Evolutionary conservation across 2,329 filamentous ascomycete genomes (phyloP).

Genomic region (Colletotrichum filicis): DNA sequence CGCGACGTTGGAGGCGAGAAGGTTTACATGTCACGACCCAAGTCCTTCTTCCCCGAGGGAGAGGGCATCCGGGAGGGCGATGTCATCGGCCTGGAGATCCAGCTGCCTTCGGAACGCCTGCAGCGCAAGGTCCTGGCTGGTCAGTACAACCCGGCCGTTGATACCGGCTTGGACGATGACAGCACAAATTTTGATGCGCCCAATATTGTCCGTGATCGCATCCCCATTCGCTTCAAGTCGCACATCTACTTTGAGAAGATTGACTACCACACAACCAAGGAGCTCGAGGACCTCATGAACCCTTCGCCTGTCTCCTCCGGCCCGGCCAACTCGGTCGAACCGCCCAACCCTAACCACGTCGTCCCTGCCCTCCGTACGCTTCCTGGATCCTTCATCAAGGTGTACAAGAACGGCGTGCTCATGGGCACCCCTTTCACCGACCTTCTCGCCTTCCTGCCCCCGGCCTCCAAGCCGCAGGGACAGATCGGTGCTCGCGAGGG

Average conservation of each 20-base stretch:
- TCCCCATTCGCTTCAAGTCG: constrained; percentile 93
- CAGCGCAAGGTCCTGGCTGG: constrained; percentile 91
- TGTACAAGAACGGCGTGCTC: constrained; percentile 91
- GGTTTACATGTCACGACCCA: constrained; percentile 92
- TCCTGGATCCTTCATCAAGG: constrained; percentile 84
- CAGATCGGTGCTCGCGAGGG: constrained; percentile 84
- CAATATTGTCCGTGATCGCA: constrained; percentile 93
- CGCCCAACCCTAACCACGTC: constrained; percentile 78
- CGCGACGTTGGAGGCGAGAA: constrained; percentile 92
- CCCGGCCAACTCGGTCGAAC: constrained; percentile 59
- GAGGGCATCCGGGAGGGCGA: constrained; percentile 89
- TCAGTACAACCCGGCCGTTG: constrained; percentile 87
- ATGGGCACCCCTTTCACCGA: constrained; percentile 91
- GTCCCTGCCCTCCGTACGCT: constrained; percentile 83
- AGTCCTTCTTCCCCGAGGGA: constrained; percentile 83
- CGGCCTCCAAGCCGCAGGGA: constrained; percentile 79
- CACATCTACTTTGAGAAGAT: constrained; percentile 95
- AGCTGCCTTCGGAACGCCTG: constrained; percentile 83
- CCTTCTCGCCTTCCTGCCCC: constrained; percentile 90
- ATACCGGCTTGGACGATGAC: constrained; percentile 70
- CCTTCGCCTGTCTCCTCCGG: constrained; percentile 64
- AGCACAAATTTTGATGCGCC: constrained; percentile 66
- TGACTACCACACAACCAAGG: constrained; percentile 87
- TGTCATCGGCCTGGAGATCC: constrained; percentile 93
- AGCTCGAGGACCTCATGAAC: constrained; percentile 87